Percentiles rank a stretch among this genome's conserved stretches.
Evolutionary conservation across 208 protist species (phyloP).

Genomic region (Tritrichomonas musculus): DNA sequence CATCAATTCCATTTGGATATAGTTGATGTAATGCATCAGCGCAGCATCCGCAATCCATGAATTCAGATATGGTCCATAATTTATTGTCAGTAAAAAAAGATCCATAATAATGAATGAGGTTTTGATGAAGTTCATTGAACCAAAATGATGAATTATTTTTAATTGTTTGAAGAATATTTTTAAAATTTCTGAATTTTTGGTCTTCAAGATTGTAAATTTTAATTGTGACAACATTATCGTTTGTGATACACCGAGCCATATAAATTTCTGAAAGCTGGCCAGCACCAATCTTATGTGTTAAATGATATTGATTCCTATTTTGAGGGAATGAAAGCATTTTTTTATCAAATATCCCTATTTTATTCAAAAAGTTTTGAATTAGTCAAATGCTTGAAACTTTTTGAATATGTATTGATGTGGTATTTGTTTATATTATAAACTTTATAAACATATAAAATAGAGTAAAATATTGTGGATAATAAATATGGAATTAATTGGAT

Average conservation of each 20-base stretch:
- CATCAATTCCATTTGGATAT: not conserved
- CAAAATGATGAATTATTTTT: not conserved
- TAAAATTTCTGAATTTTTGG: not conserved
- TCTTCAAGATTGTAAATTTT: not conserved
- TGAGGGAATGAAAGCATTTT: not conserved
- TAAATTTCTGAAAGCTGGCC: not conserved
- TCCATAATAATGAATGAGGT: not conserved
- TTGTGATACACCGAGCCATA: not conserved
- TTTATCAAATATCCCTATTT: too few species aligned
- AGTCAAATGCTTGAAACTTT: too few species aligned
- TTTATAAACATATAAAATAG: too few species aligned
- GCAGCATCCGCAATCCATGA: not conserved
- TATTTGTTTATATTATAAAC: too few species aligned
- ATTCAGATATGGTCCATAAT: constrained; percentile 18
- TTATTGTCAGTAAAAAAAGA: not conserved
- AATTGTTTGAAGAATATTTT: not conserved
- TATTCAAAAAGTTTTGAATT: too few species aligned
- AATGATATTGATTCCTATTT: not conserved
- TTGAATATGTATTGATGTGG: too few species aligned
- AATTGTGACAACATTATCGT: not conserved
- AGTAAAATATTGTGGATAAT: too few species aligned
- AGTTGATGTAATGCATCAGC: not conserved
- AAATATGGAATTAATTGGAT: too few species aligned
- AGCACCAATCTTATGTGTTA: not conserved
- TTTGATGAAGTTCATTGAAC: not conserved